These are phyloP conservation scores for Noccaea bulbosa DNA, from an alignment of 345 rosid genomes.

Conservation along the genomic window DNA sequence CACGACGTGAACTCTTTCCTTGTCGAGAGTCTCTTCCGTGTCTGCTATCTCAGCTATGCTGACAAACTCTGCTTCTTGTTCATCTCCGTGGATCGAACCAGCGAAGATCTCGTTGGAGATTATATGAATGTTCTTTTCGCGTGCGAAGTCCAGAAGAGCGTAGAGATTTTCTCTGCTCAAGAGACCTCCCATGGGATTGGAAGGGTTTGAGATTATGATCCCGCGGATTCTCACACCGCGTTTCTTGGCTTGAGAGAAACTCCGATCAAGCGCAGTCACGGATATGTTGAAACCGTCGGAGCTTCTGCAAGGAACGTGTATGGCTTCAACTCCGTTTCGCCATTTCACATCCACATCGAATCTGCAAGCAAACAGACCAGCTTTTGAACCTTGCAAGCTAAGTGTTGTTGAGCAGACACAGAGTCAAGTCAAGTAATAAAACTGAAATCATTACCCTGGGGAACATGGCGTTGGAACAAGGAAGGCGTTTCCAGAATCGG, in stretches of 20 bases:
- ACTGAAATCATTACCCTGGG: conserved; percentile 59
- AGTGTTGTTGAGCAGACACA: background rate
- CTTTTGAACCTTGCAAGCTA: background rate
- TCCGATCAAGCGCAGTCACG: conserved; percentile 76
- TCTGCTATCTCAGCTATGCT: conserved; percentile 77
- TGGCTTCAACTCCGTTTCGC: conserved; percentile 87
- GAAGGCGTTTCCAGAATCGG: conserved; percentile 95
- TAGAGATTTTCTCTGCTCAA: conserved; percentile 62
- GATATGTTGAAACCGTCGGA: conserved; percentile 73
- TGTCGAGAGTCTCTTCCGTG: conserved; percentile 57
- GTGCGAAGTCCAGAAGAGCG: conserved; percentile 79
- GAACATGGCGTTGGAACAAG: conserved; percentile 90
- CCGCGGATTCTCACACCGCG: conserved; percentile 87
- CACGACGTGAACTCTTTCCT: conserved; percentile 78
- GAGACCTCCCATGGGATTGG: conserved; percentile 72
- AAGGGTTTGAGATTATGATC: conserved; percentile 77
- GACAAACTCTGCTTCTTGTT: conserved; percentile 54
- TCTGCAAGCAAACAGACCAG: conserved; percentile 47
- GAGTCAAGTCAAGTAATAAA: background rate
- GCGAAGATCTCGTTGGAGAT: conserved; percentile 77
- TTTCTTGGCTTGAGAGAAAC: conserved; percentile 83
- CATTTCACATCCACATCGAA: conserved; percentile 81
- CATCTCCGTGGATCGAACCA: conserved; percentile 55
- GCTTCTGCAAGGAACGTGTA: conserved; percentile 86
- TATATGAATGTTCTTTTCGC: conserved; percentile 84